phyloP scores from a whole-genome alignment of 768 basidiomycete genomes.

The Tulasnella sp. region DNA sequence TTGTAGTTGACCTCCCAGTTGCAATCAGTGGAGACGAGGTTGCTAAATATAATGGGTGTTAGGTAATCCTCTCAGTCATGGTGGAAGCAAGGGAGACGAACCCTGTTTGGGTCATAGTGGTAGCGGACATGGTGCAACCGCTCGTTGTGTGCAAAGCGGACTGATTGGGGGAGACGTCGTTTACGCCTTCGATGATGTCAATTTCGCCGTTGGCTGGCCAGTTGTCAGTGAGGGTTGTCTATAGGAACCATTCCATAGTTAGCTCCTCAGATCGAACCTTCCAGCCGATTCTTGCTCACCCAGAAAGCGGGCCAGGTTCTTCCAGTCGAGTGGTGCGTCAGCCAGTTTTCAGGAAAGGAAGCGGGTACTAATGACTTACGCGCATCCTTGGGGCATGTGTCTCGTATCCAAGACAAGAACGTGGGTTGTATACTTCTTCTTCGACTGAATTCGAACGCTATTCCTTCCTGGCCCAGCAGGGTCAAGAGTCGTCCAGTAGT shows the following conservation, averaged over 20 bases:
- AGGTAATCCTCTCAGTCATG: no score
- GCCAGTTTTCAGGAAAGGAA: not conserved
- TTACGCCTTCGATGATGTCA: conserved; percentile 32
- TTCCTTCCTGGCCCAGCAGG: conserved; percentile 25
- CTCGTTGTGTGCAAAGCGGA: conserved; percentile 28
- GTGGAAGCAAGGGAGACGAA: not conserved
- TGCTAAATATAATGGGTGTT: not conserved
- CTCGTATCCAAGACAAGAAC: conserved; percentile 16
- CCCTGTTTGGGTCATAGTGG: conserved; percentile 26
- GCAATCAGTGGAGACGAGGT: conserved; percentile 20
- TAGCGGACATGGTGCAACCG: conserved; percentile 27
- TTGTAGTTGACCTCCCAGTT: conserved; percentile 31
- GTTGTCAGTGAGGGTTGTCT: not conserved
- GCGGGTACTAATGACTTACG: not conserved
- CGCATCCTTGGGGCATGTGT: conserved; percentile 27
- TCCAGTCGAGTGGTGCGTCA: conserved; percentile 21
- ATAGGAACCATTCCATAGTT: not conserved
- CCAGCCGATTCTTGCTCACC: not conserved
- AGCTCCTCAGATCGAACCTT: not conserved
- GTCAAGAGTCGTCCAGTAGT: conserved; percentile 23
- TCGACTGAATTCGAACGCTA: conserved; percentile 26
- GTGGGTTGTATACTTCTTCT: conserved; percentile 18
- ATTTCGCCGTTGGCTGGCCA: conserved; percentile 28
- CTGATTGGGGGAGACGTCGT: conserved; percentile 25
- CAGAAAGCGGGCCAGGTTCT: conserved; percentile 31